Evolutionary conservation across 306 rosid species (phyloP).

Genomic region (Bauhinia variegata): DNA sequence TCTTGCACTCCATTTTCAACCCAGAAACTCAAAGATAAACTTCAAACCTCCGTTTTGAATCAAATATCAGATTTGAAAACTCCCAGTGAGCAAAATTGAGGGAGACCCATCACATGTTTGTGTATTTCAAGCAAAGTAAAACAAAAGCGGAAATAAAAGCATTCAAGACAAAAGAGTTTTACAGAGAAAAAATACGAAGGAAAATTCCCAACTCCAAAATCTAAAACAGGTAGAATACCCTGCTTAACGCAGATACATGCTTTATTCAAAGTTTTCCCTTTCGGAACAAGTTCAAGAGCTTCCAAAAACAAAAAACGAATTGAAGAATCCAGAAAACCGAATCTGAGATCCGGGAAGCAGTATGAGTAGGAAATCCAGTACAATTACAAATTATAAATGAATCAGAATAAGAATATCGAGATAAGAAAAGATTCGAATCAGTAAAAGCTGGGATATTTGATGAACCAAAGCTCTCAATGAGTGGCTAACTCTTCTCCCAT

Average conservation of each 20-base stretch:
- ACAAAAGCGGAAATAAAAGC: neutral
- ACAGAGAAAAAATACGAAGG: conserved; percentile 1
- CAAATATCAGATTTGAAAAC: conserved; percentile 27
- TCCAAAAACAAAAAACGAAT: conserved; percentile 16
- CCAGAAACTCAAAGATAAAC: conserved; percentile 19
- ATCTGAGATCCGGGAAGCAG: conserved; percentile 47
- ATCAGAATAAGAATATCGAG: conserved; percentile 20
- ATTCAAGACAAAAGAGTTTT: conserved; percentile 11
- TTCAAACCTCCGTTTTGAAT: conserved; percentile 35
- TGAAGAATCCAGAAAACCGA: conserved; percentile 14
- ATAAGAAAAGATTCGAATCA: conserved; percentile 35
- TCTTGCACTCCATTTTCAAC: conserved; percentile 48
- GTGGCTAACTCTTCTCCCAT: neutral
- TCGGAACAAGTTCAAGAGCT: neutral
- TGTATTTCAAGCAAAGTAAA: conserved; percentile 9
- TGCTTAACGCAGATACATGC: neutral
- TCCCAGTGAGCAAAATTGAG: conserved; percentile 1
- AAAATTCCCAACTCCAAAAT: conserved; percentile 2
- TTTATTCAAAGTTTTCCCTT: too few species aligned
- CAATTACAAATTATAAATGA: neutral
- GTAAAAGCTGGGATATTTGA: conserved; percentile 45
- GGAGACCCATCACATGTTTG: neutral
- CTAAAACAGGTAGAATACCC: neutral
- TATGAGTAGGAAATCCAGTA: conserved; percentile 30
- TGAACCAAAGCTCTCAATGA: conserved; percentile 22